Base-by-base conservation (phyloP, 1,284 basidiomycete genomes). In the Marasmius sp. region DNA sequence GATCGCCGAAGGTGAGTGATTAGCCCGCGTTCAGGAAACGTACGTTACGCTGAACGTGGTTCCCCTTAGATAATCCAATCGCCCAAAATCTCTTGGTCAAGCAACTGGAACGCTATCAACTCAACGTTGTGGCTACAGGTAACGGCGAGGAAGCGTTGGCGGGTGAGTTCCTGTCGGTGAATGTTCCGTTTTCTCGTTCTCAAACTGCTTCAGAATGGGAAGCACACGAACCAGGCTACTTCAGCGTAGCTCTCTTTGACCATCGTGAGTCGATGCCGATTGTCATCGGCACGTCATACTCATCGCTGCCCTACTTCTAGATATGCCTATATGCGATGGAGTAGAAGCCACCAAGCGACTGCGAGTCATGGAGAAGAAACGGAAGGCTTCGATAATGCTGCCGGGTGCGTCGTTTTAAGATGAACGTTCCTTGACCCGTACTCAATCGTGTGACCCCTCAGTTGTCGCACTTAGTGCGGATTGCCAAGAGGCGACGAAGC, bases 251-350 rank as follows among this genome's bases (percentile, higher is more conserved):
- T 2, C 68, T 91, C 37, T 91, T 91, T 66, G 88, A 91, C 68
- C 88, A 91, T 71, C 88, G 87, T 89, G 66, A 70, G 84, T 75
- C 0, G 51, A 6, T 16, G 36, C 38, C 20, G 20, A 1, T 34
- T 41, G 6, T 38, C 18, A 27, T 10, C 22, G 3, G 55, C 9
- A 8, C 22, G 49, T 22, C 61, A 39, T 7, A 37, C 43, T 34
- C 39, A 52, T 34, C n/a, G 37, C 61, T 27, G 27, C 27, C 27
- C 27, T 5, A 27, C 27, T 47, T 36, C 16, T 61, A 90, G 88
- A 90, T 68, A 91, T 91, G 88, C 88, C 88, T 1, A 78, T 91
- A 59, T 89, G 87, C 65, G 88, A 91, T 66, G 88, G 88, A 11
- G 87, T 91, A 6, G 87, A 89, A 67, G 88, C 88, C 6, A 81